These are phyloP conservation scores for Penicillium sp. DNA, from an alignment of 2,329 filamentous ascomycete genomes.

Conservation along the genomic window DNA sequence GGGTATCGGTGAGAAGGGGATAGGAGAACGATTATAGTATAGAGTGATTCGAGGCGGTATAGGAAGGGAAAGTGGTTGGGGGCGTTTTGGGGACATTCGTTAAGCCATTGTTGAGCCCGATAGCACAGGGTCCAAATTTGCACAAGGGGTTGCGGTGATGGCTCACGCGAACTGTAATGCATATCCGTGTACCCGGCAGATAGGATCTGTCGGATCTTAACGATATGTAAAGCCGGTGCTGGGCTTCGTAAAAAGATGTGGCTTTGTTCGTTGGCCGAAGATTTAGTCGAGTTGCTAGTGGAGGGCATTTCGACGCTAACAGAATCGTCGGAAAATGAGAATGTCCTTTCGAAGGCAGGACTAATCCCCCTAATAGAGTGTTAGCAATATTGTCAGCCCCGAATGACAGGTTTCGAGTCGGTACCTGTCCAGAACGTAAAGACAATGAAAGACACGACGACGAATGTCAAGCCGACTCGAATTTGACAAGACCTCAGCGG, in stretches of 20 bases:
- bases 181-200: constrained; percentile 88
- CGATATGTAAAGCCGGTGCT: constrained; percentile 73
- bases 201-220: constrained; percentile 80
- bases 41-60: constrained; percentile 85
- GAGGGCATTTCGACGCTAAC: constrained; percentile 75
- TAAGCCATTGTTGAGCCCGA: constrained; percentile 75
- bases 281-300: constrained; percentile 47
- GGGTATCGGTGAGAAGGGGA: constrained; percentile 76
- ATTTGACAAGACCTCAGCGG: constrained; percentile 66
- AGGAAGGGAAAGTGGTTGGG: constrained; percentile 68
- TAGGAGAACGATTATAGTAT: constrained; percentile 87
- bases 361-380: constrained; percentile 68
- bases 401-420: constrained; percentile 17
- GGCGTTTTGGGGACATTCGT: constrained; percentile 68
- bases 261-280: constrained; percentile 44
- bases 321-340: constrained; percentile 91
- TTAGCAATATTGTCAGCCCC: constrained; percentile 6
- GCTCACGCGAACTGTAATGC: constrained; percentile 72
- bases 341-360: constrained; percentile 81
- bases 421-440: constrained; percentile 85
- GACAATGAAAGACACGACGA: constrained; percentile 83
- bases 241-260: constrained; percentile 57
- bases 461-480: constrained; percentile 72
- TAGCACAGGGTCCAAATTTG: constrained; percentile 43
- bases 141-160: constrained; percentile 64